Evolutionary conservation across 1,139 yeast genomes (phyloP).

Genomic region (Candida anutae): DNA sequence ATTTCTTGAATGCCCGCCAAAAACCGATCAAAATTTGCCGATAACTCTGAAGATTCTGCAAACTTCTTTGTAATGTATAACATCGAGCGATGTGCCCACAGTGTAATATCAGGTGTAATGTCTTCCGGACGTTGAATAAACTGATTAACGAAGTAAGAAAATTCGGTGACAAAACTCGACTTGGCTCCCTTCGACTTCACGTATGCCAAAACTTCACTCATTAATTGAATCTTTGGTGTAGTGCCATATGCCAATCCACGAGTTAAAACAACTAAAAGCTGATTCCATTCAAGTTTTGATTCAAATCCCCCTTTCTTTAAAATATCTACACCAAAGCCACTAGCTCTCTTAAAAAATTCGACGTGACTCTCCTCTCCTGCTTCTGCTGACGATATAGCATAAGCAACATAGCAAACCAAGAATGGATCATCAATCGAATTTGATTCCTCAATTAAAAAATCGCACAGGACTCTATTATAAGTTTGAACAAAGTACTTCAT

Average conservation of each 20-base stretch:
- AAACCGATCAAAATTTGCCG: conserved; percentile 24
- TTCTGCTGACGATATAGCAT: conserved; percentile 10
- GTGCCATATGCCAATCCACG: conserved; percentile 7
- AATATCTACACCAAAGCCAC: conserved; percentile 4
- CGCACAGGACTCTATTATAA: conserved; percentile 6
- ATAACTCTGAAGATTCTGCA: conserved; percentile 40
- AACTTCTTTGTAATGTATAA: conserved; percentile 56
- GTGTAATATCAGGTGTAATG: conserved; percentile 4
- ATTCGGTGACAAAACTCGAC: conserved; percentile 17
- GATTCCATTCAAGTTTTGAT: conserved; percentile 8
- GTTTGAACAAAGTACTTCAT: conserved; percentile 15
- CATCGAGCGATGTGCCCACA: conserved; percentile 45
- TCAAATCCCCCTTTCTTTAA: conserved; percentile 2
- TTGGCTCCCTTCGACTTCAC: conserved; percentile 12
- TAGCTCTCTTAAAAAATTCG: conserved; percentile 6
- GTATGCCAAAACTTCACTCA: conserved; percentile 9
- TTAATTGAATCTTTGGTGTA: conserved; percentile 2
- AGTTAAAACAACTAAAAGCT: conserved; percentile 9
- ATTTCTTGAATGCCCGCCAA: conserved; percentile 13
- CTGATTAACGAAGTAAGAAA: conserved; percentile 13
- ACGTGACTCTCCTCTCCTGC: conserved; percentile 2
- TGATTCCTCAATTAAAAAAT: conserved; percentile 10
- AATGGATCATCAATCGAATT: conserved; percentile 11
- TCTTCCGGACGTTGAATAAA: conserved; percentile 6
- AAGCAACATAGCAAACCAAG: conserved; percentile 16